Percentiles rank a stretch among this genome's conserved stretches.
Evolutionary conservation across 495 filamentous ascomycete genomes (phyloP).

Genomic region (Aspergillus sparsus): DNA sequence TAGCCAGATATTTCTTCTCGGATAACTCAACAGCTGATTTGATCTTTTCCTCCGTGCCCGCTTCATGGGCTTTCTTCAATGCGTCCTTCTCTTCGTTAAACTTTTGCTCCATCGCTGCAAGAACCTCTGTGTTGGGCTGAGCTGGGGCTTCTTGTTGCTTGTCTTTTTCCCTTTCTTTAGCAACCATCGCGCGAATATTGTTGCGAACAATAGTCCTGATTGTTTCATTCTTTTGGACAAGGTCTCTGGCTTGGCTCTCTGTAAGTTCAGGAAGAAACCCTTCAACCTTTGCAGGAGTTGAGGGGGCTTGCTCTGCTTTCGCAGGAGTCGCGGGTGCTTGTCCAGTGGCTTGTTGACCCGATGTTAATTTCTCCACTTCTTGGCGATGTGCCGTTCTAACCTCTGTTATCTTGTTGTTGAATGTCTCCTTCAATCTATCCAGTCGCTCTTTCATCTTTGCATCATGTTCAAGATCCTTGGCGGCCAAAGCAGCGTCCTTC

Average conservation of each 20-base stretch:
- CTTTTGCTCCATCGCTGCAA: constrained; percentile 42
- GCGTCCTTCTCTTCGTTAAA: constrained; percentile 62
- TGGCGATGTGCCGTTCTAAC: constrained; percentile 55
- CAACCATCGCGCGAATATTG: constrained; percentile 65
- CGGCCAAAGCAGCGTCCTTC: constrained; percentile 41
- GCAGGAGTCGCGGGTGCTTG: constrained; percentile 52
- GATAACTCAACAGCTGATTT: constrained; percentile 47
- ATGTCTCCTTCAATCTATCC: constrained; percentile 69
- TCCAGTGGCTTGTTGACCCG: constrained; percentile 55
- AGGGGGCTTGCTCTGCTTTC: constrained; percentile 33
- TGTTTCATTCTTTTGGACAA: constrained; percentile 64
- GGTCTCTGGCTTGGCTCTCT: constrained; percentile 64
- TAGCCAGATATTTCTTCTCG: constrained; percentile 65
- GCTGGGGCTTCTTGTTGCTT: constrained; percentile 44
- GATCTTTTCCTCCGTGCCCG: constrained; percentile 43
- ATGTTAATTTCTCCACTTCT: constrained; percentile 63
- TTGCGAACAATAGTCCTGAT: constrained; percentile 63
- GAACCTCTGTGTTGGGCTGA: constrained; percentile 32
- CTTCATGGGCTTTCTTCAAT: constrained; percentile 59
- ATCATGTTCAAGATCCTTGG: constrained; percentile 48
- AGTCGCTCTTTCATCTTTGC: constrained; percentile 65
- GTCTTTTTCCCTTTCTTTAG: constrained; percentile 57
- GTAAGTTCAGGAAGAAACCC: constrained; percentile 41
- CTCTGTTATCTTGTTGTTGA: constrained; percentile 70
- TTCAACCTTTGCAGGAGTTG: constrained; percentile 22